phyloP scores from a whole-genome alignment of 768 basidiomycete genomes.

The Mycena galopus region DNA sequence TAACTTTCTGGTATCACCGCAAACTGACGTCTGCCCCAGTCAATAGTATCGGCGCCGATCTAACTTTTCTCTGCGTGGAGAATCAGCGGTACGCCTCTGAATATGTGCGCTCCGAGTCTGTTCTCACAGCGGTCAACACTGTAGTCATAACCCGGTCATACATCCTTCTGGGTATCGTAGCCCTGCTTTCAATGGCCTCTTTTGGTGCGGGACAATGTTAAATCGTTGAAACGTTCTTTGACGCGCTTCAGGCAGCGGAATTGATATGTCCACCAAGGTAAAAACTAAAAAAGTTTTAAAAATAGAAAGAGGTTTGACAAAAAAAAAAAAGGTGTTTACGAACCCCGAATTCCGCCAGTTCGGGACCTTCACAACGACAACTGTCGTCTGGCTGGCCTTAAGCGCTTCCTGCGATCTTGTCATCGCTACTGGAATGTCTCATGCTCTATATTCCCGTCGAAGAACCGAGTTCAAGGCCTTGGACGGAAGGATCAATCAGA shows the following conservation, averaged over 20 bases:
- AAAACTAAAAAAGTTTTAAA: too few relatives aligned
- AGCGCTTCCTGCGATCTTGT: constrained; percentile 25
- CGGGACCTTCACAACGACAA: neutral
- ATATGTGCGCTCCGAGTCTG: neutral
- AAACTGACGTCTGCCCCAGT: neutral
- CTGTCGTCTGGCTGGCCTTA: constrained; percentile 15
- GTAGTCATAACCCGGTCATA: constrained; percentile 22
- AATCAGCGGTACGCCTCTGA: neutral
- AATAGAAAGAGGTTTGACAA: too few relatives aligned
- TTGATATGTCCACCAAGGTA: constrained; percentile 1
- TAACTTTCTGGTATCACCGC: neutral
- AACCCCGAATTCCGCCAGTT: constrained; percentile 13
- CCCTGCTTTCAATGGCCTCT: constrained; percentile 11
- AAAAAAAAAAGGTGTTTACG: too few relatives aligned
- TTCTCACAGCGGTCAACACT: neutral
- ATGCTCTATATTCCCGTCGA: constrained; percentile 17
- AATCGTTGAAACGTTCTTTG: neutral
- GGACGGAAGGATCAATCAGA: constrained; percentile 29
- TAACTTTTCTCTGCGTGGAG: constrained; percentile 31
- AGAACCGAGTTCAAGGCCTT: constrained; percentile 5
- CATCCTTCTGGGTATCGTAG: constrained; percentile 16
- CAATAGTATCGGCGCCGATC: constrained; percentile 25
- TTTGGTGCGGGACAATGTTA: constrained; percentile 6
- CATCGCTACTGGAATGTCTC: constrained; percentile 22
- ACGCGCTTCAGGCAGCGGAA: constrained; percentile 1